Base-by-base conservation (phyloP, 1,139 yeast species). In the Eremothecium gossypii region DNA sequence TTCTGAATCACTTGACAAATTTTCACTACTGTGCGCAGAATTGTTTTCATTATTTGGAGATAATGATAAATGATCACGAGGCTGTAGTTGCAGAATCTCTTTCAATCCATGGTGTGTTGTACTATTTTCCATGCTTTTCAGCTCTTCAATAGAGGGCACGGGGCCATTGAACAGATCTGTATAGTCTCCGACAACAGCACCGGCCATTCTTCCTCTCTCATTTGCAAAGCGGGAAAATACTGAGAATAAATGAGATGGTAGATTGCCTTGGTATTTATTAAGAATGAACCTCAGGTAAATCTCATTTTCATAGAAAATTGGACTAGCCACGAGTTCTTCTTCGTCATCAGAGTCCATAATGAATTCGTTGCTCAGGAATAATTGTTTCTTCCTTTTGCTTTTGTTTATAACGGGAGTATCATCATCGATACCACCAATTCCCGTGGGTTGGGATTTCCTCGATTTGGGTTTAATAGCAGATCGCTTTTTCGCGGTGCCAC, bases 241-340 rank as follows among this genome's bases (percentile, higher is more conserved):
- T 1, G 38, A 33, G 30, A 47, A 51, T 30, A 54, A 49, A 2
- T 50, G 54, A 8, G 50, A 46, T 2, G 63, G 45, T 9, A 60
- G 41, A 31, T 50, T 51, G 2, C 63, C 62, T 20, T 47, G 38
- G 41, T 53, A 41, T 33, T 45, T 58, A 42, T 59, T 61, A 7
- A 57, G 44, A 38, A 60, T 40, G 47, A 49, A 57, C 42, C 62
- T 54, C 57, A 60, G 45, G 38, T 51, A 60, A 54, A 52, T 53
- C 43, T 61, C 65, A 45, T 61, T 61, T 43, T 61, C 64, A 43
- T 55, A 61, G 38, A 60, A 60, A 3, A 53, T 45, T 6, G 62
- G 50, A 33, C 50, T 49, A 34, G 50, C 38, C 1, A 33, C 12
- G 6, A 47, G 51, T 14, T 54, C 58, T 4, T 52, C 59, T 7